phyloP scores from a whole-genome alignment of 306 rosid species.

The Betula pendula region DNA sequence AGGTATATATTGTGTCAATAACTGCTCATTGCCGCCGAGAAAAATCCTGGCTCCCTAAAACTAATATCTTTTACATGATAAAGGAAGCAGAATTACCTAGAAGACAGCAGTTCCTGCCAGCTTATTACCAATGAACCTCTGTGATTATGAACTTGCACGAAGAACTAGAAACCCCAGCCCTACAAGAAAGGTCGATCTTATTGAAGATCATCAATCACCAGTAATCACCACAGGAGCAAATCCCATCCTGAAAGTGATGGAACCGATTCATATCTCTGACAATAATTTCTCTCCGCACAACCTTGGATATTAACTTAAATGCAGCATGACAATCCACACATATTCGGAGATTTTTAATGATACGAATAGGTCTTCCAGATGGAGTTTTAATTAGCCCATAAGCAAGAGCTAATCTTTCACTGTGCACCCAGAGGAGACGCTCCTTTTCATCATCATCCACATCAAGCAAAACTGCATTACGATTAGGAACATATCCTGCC shows the following conservation, averaged over 20 bases:
- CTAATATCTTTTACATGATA: background rate
- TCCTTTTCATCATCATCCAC: slow-evolving; percentile 80
- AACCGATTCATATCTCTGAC: slow-evolving; percentile 76
- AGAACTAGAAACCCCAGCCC: slow-evolving; percentile 15
- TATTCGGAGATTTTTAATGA: slow-evolving; percentile 74
- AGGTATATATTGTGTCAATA: background rate
- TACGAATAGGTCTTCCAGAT: slow-evolving; percentile 61
- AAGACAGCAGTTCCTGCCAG: background rate
- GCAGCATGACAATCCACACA: slow-evolving; percentile 83
- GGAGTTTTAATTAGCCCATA: slow-evolving; percentile 69
- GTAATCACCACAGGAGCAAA: slow-evolving; percentile 65
- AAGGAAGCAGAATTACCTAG: background rate
- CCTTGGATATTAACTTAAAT: slow-evolving; percentile 63
- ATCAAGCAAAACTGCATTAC: slow-evolving; percentile 55
- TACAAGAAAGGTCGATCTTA: background rate
- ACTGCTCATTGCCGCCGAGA: background rate
- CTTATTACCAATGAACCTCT: slow-evolving; percentile 3
- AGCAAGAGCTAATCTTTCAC: slow-evolving; percentile 83
- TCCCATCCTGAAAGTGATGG: slow-evolving; percentile 75
- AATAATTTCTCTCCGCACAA: slow-evolving; percentile 53
- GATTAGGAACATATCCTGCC: slow-evolving; percentile 63
- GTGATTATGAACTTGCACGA: background rate
- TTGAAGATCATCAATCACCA: slow-evolving; percentile 51
- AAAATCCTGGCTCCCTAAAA: background rate
- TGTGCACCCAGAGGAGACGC: slow-evolving; percentile 69